Conservation (phyloP, 805 yeast species). For the Gaillardinia entomophila region DNA sequence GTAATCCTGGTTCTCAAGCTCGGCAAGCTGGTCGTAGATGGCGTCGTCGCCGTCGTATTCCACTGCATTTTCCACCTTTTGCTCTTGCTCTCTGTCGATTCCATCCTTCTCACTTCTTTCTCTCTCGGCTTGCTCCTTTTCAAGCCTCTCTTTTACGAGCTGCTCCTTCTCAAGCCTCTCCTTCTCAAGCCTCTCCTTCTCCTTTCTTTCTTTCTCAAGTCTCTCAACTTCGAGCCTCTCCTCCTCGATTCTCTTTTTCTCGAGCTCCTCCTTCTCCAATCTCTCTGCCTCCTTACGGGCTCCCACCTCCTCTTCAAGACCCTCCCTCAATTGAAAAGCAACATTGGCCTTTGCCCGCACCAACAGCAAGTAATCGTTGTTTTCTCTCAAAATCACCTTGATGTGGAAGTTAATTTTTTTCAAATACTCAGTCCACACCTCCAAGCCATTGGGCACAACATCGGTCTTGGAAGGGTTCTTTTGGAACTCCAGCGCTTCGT, state of each 20-base stretch:
- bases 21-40: no score
- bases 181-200: slow-evolving; percentile 1
- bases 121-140: slow-evolving; percentile 1
- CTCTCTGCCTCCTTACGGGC: slow-evolving; percentile 5
- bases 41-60: no score
- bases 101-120: neutral
- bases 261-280: slow-evolving; percentile 2
- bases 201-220: no score
- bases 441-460: slow-evolving; percentile 29
- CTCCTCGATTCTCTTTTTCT: no score
- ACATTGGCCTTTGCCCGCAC: slow-evolving; percentile 40
- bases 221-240: neutral
- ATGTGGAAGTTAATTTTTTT: slow-evolving; percentile 41
- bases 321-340: slow-evolving; percentile 37
- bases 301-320: slow-evolving; percentile 9
- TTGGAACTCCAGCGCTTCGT: slow-evolving; percentile 17
- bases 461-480: slow-evolving; percentile 6
- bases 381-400: slow-evolving; percentile 48
- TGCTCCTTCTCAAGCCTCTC: slow-evolving; percentile 1
- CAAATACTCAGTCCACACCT: slow-evolving; percentile 27
- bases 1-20: no score
- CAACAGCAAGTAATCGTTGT: slow-evolving; percentile 48
- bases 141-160: no score
- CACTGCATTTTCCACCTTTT: neutral
- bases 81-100: neutral